Percentiles rank a stretch among this genome's conserved stretches.
These are phyloP conservation scores for Ricinus communis DNA, from an alignment of 345 rosid genomes.

Conservation along the genomic window DNA sequence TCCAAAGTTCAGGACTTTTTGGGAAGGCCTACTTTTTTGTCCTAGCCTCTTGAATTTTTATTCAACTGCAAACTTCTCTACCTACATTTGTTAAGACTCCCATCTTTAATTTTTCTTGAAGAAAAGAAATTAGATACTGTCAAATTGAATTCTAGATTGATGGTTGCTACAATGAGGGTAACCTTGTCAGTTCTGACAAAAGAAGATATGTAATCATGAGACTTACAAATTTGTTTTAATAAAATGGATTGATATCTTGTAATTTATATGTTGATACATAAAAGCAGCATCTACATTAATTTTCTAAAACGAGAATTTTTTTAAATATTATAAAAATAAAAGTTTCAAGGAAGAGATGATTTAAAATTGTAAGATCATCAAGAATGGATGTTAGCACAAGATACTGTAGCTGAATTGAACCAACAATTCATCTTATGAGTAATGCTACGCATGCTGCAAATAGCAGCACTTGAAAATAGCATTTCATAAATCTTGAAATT, in stretches of 20 bases:
- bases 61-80: background rate
- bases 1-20: no score
- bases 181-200: background rate
- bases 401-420: background rate
- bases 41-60: background rate
- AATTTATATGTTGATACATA: background rate
- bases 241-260: background rate
- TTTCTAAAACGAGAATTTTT: background rate
- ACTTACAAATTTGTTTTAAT: no score
- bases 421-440: background rate
- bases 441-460: no score
- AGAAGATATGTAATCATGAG: background rate
- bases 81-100: background rate
- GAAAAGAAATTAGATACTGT: background rate
- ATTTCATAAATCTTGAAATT: background rate
- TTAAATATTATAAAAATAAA: background rate
- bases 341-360: background rate
- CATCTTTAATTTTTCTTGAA: background rate
- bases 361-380: background rate
- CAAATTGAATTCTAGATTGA: background rate
- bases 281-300: background rate
- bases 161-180: background rate
- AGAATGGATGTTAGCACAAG: background rate
- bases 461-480: no score
- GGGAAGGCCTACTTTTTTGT: background rate